Evolutionary conservation across 2,329 filamentous ascomycete species (phyloP).

Genomic region (Alternaria conjuncta): DNA sequence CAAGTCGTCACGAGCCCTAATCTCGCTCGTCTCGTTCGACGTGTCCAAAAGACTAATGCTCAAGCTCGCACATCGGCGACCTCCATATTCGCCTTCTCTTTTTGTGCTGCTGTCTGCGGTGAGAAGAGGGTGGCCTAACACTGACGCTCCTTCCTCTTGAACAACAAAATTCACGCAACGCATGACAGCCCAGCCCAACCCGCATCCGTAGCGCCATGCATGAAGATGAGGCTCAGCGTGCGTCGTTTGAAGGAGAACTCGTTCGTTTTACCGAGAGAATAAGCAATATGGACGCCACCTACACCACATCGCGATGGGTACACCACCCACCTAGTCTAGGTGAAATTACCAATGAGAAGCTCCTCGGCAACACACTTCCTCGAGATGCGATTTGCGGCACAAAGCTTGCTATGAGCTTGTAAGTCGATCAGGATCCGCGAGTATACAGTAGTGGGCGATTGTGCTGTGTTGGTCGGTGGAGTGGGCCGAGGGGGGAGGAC

Average conservation of each 20-base stretch:
- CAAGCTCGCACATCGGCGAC: slow-evolving; percentile 15
- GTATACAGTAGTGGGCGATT: not conserved
- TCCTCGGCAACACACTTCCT: not conserved
- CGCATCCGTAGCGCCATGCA: slow-evolving; percentile 9
- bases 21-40: not conserved
- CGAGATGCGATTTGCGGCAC: not conserved
- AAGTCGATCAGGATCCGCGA: not conserved
- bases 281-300: slow-evolving; percentile 19
- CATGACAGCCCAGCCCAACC: slow-evolving; percentile 1
- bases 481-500: not conserved
- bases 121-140: not conserved
- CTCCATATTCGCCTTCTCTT: slow-evolving; percentile 2
- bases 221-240: slow-evolving; percentile 22
- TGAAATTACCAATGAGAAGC: not conserved
- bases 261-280: slow-evolving; percentile 12
- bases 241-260: not conserved
- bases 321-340: not conserved
- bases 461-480: not conserved
- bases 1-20: slow-evolving; percentile 12
- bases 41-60: not conserved
- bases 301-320: not conserved
- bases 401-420: not conserved
- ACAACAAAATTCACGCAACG: slow-evolving; percentile 1
- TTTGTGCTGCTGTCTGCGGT: not conserved
- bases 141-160: not conserved